A percentile compares a stretch with the other conserved stretches of the same genome.
phyloP scores from a whole-genome alignment of 257 asterid genomes.

The Cruciata laevipes region DNA sequence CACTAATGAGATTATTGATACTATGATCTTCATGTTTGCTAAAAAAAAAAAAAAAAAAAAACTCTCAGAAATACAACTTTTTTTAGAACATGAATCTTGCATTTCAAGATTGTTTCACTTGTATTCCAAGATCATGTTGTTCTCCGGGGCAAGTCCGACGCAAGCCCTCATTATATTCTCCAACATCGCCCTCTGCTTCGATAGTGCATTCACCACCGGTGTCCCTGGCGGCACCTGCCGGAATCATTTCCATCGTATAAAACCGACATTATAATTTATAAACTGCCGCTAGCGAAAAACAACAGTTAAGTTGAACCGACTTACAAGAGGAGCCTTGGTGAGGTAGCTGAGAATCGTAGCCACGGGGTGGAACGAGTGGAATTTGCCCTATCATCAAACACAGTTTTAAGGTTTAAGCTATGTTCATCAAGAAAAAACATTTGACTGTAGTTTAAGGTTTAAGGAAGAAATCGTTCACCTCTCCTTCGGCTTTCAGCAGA shows the following conservation, averaged over 20 bases:
- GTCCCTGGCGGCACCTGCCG: conserved; percentile 94
- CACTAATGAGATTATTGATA: too few relatives aligned
- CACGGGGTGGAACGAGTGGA: conserved; percentile 95
- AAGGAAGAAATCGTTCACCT: conserved; percentile 33
- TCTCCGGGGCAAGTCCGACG: conserved; percentile 95
- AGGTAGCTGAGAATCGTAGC: conserved; percentile 95
- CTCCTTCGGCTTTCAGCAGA: conserved; percentile 69
- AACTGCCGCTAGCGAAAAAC: neutral
- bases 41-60: too few relatives aligned
- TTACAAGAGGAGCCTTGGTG: conserved; percentile 95
- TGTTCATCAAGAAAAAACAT: neutral
- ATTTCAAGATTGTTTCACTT: conserved; percentile 58
- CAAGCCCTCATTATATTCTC: conserved; percentile 98
- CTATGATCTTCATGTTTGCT: neutral
- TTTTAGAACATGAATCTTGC: neutral
- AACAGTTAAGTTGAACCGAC: too few relatives aligned
- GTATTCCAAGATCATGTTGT: conserved; percentile 98
- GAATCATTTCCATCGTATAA: neutral
- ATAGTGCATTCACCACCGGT: conserved; percentile 92
- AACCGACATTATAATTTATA: neutral
- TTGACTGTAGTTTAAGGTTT: neutral
- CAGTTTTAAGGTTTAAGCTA: neutral
- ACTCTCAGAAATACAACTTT: neutral
- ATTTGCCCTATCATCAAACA: conserved; percentile 51
- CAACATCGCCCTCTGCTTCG: conserved; percentile 94